Percentiles rank a stretch among this genome's conserved stretches.
Conservation (phyloP, 441 rosid species). For the Gossypium aridum region DNA sequence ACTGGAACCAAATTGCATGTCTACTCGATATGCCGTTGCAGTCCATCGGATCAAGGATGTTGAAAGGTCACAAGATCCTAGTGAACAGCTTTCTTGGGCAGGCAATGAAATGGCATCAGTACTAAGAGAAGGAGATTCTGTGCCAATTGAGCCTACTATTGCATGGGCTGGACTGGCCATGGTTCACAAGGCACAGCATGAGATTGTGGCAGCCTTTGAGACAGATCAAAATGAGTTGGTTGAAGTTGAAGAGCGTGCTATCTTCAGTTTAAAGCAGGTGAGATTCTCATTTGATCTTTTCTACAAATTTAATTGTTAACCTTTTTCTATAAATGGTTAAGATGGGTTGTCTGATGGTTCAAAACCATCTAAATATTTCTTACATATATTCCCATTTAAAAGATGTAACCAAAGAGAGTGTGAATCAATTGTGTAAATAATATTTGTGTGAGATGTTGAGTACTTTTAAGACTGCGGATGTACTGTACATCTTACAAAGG, state of each 20-base stretch:
- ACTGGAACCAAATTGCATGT: slow-evolving; percentile 88
- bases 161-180: slow-evolving; percentile 96
- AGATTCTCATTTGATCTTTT: not conserved
- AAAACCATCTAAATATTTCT: not conserved
- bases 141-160: slow-evolving; percentile 59
- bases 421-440: not conserved
- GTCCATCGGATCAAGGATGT: slow-evolving; percentile 84
- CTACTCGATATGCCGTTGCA: slow-evolving; percentile 87
- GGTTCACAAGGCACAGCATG: slow-evolving; percentile 90
- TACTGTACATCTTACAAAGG: not conserved
- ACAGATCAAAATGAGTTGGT: slow-evolving; percentile 47
- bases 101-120: slow-evolving; percentile 97
- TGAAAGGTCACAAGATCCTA: slow-evolving; percentile 88
- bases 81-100: slow-evolving; percentile 85
- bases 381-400: not conserved
- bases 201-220: slow-evolving; percentile 77
- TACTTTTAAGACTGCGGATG: not conserved
- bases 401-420: not conserved
- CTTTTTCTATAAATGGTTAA: not conserved
- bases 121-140: slow-evolving; percentile 82
- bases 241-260: slow-evolving; percentile 73
- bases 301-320: not conserved
- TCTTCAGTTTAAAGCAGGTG: slow-evolving; percentile 84
- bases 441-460: not conserved
- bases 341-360: not conserved